Percentiles rank a stretch among this genome's conserved stretches.
These are phyloP conservation scores for Tricholoma saponaceum DNA, from an alignment of 768 basidiomycete species.

Conservation along the genomic window DNA sequence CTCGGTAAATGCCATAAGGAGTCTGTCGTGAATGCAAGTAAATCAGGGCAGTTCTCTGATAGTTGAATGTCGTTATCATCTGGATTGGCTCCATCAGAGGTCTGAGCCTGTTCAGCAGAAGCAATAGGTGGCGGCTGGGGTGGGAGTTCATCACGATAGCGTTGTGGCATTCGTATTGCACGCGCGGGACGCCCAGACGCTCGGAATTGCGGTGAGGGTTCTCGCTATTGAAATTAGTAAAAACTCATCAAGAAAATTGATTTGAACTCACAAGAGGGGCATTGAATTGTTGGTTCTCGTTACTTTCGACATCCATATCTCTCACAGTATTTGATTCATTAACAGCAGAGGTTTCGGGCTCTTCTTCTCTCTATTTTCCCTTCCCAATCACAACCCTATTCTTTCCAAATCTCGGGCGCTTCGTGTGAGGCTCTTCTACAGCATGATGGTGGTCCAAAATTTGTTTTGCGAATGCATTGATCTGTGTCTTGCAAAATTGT, in stretches of 20 bases:
- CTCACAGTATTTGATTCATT: not conserved
- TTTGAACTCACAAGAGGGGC: not conserved
- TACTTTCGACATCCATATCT: not conserved
- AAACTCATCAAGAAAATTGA: not conserved
- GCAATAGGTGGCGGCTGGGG: not conserved
- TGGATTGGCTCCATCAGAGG: not conserved
- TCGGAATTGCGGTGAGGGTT: not conserved
- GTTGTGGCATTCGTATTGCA: not conserved
- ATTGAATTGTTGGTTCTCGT: not conserved
- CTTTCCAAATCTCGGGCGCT: not conserved
- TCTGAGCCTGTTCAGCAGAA: not conserved
- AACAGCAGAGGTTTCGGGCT: not conserved
- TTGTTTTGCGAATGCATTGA: not conserved
- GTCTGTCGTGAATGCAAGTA: not conserved
- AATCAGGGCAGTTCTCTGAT: not conserved
- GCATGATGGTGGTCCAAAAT: not conserved
- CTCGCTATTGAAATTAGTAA: not conserved
- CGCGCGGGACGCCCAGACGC: not conserved
- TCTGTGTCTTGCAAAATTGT: not conserved
- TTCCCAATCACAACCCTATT: not conserved
- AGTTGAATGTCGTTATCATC: not conserved
- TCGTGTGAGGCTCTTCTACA: not conserved
- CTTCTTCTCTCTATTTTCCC: not conserved
- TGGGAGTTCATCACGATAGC: not conserved
- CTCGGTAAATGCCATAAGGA: constrained; percentile 4